Percentiles rank a stretch among this genome's conserved stretches.
These are phyloP conservation scores for Plantago major DNA, from an alignment of 257 asterid genomes.

Conservation along the genomic window DNA sequence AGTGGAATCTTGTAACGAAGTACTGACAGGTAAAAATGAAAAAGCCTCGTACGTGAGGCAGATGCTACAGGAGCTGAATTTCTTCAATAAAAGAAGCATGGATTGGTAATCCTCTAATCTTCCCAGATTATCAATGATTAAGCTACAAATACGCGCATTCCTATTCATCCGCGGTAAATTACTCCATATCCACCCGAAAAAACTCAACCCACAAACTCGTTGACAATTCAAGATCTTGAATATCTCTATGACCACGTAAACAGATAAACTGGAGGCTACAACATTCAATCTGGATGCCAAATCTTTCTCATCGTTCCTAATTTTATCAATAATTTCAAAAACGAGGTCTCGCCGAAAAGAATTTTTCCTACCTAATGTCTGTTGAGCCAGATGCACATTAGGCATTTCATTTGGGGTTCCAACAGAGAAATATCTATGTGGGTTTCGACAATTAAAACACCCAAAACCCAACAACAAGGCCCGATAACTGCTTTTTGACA, in stretches of 20 bases:
- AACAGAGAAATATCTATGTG: conserved; percentile 20
- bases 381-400: conserved; percentile 8
- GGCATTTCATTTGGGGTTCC: conserved; percentile 18
- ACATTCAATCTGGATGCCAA: conserved; percentile 40
- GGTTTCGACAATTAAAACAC: conserved; percentile 7
- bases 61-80: conserved; percentile 39
- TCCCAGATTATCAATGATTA: conserved; percentile 62
- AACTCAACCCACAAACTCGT: conserved; percentile 49
- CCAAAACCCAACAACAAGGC: conserved; percentile 4
- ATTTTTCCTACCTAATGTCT: conserved; percentile 17
- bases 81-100: conserved; percentile 42
- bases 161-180: conserved; percentile 30
- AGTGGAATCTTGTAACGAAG: conserved; percentile 36
- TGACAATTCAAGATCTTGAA: conserved; percentile 46
- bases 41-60: conserved; percentile 65
- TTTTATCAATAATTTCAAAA: conserved; percentile 39
- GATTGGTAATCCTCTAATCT: conserved; percentile 58
- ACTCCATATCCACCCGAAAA: conserved; percentile 58
- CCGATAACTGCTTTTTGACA: conserved; percentile 1
- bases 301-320: conserved; percentile 38
- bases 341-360: conserved; percentile 18
- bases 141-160: conserved; percentile 52
- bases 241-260: conserved; percentile 31
- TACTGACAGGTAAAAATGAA: conserved; percentile 42
- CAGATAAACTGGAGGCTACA: conserved; percentile 26